Conservation (phyloP, 345 rosid genomes). For the Rhodamnia argentea region DNA sequence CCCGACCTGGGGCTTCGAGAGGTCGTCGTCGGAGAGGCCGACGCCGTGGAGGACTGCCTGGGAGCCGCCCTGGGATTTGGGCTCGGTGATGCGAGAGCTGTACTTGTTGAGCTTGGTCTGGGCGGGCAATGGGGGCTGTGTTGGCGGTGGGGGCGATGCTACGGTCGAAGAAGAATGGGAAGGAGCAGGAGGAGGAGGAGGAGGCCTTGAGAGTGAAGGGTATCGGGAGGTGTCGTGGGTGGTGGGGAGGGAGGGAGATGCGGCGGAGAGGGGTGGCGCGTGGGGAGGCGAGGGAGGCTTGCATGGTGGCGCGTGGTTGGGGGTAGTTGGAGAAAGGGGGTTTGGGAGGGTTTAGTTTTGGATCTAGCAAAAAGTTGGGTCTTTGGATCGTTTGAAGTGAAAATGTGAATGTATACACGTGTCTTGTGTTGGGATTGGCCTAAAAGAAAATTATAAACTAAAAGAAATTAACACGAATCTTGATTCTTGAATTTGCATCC, state of each 20-base stretch:
- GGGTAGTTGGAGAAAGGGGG: not conserved
- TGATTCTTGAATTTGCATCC: not conserved
- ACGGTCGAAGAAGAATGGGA: conserved; percentile 5
- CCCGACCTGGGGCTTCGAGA: conserved; percentile 80
- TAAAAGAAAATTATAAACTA: not conserved
- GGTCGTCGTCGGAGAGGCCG: conserved; percentile 76
- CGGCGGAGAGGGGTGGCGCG: conserved; percentile 8
- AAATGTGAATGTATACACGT: not conserved
- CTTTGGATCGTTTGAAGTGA: not conserved
- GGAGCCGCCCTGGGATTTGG: conserved; percentile 97
- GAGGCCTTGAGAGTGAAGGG: not conserved
- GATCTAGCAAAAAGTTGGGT: not conserved
- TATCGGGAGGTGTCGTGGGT: not conserved
- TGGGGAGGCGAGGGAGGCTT: conserved; percentile 29
- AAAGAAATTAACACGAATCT: not conserved
- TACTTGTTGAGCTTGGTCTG: conserved; percentile 58
- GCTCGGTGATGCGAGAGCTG: conserved; percentile 81
- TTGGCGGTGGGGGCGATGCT: conserved; percentile 36
- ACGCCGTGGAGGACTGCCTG: conserved; percentile 93
- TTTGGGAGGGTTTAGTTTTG: not conserved
- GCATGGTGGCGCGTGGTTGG: conserved; percentile 33
- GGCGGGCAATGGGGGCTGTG: conserved; percentile 18
- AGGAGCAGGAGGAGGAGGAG: not conserved
- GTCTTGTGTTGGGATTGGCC: not conserved
- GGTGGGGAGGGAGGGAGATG: not conserved